Conservation (phyloP, 345 rosid species). For the Syzygium aromaticum region DNA sequence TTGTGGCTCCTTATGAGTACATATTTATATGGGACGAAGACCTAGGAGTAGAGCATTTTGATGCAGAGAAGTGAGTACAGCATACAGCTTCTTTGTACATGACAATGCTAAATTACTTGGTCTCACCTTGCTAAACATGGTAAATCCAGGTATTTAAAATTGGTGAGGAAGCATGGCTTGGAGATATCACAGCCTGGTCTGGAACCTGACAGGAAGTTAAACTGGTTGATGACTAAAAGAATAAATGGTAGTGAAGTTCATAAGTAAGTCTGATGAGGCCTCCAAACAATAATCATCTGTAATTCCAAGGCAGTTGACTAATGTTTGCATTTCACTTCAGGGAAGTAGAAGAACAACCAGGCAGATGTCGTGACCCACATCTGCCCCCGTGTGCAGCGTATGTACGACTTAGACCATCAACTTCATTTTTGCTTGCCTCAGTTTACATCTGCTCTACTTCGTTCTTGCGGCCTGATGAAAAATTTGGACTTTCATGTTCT, state of each 20-base stretch:
- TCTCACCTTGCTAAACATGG: background rate
- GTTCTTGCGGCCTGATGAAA: background rate
- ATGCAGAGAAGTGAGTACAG: slow-evolving; percentile 80
- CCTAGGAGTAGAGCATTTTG: slow-evolving; percentile 85
- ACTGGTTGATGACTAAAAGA: slow-evolving; percentile 98
- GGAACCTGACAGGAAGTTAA: slow-evolving; percentile 74
- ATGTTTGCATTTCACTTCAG: slow-evolving; percentile 20
- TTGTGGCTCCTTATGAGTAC: slow-evolving; percentile 88
- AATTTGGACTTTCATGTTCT: background rate
- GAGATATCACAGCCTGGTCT: slow-evolving; percentile 99
- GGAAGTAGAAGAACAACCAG: slow-evolving; percentile 74
- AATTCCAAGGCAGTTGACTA: background rate
- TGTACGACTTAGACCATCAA: slow-evolving; percentile 7
- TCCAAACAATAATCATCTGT: background rate
- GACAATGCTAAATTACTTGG: background rate
- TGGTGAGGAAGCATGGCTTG: slow-evolving; percentile 83
- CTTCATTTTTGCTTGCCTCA: background rate
- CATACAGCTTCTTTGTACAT: background rate
- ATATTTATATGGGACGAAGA: slow-evolving; percentile 98
- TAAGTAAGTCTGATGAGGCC: slow-evolving; percentile 46
- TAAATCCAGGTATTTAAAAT: slow-evolving; percentile 51
- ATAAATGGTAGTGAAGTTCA: slow-evolving; percentile 84
- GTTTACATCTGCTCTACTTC: background rate
- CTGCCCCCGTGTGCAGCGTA: slow-evolving; percentile 99
- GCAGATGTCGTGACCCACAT: slow-evolving; percentile 83